Evolutionary conservation across 371 early-diverging fungal species (phyloP), one percentile per base, ranked within the genome.

Genomic region (Batkoa obscura): DNA sequence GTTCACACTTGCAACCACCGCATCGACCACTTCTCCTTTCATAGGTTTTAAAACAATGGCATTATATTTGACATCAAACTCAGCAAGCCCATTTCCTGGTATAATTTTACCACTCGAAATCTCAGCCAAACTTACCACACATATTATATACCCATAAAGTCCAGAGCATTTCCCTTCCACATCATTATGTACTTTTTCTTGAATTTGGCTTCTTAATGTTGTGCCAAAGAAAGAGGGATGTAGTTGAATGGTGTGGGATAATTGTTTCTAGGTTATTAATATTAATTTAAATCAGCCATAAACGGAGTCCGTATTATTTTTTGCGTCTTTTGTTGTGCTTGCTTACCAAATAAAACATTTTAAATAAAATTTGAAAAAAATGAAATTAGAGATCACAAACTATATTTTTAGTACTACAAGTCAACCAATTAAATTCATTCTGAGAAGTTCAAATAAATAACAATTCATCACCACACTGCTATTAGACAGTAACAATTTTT

Each of bases 11-110:
- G 86, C 86, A 2, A 98, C 94, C 10, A 88, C 77, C 0, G 89
- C 99, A 67, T 99, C 98, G 2, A 98, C 72, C 1, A 98, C 97
- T 71, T 99, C 92, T 48, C 89, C 88, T 61, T 90, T 95, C 70
- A 88, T 93, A 17, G 98, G 98, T 64, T 91, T 95, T 62, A 97
- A 90, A 3, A 97, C 88, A 59, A 99, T 83, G 4, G 99, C 99
- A 60, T 85, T 86, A 70, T 99, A 99, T 37, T 78, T 73, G 12
- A 98, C 86, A 37, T 74, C 74, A 69, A 94, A 99, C 67, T 94
- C 92, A 30, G 94, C 97, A 50, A 80, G 71, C 1, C 99, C 99
- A 12, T 78, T 75, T 3, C 84, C 83, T 8, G 86, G 79, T 52
- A 92, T 72, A 34, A 97, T 75, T 53, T 86, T 85, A 36, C 96